Conservation (phyloP, 73 alveolate genomes). For the Vitrella brassicaformis region DNA sequence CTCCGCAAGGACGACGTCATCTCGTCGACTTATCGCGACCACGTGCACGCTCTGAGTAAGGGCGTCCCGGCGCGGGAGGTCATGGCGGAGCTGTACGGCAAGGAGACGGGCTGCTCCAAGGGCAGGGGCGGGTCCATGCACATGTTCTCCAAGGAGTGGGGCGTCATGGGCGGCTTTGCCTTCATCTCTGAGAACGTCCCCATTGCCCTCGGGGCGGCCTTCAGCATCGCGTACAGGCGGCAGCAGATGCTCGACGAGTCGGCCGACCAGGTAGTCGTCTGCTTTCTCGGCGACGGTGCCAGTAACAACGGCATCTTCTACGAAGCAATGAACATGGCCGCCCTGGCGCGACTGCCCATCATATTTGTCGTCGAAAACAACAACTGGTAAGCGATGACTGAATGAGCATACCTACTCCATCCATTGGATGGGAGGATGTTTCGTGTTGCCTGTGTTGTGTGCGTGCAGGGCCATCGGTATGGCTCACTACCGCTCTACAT, state of each 20-base stretch:
- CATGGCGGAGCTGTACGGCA: conserved; percentile 73
- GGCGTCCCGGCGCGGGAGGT: conserved; percentile 65
- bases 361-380: conserved; percentile 67
- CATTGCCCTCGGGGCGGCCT: conserved; percentile 77
- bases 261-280: conserved; percentile 7
- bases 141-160: conserved; percentile 46
- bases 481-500: neutral
- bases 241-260: conserved; percentile 45
- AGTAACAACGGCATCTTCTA: conserved; percentile 68
- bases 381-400: conserved; percentile 13
- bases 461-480: neutral
- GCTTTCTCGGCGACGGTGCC: conserved; percentile 84
- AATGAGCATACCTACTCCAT: neutral
- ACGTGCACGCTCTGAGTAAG: conserved; percentile 55
- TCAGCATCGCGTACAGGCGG: conserved; percentile 47
- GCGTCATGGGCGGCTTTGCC: conserved; percentile 81
- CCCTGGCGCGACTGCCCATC: conserved; percentile 67
- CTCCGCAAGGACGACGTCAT: conserved; percentile 57
- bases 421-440: neutral
- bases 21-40: conserved; percentile 78
- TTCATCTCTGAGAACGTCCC: conserved; percentile 79
- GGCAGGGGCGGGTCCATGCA: conserved; percentile 91
- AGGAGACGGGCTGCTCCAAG: conserved; percentile 61
- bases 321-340: conserved; percentile 83
- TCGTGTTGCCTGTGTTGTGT: neutral